These are phyloP conservation scores for Xylariaceae sp. DNA, from an alignment of 2,329 filamentous ascomycete genomes.

Conservation along the genomic window DNA sequence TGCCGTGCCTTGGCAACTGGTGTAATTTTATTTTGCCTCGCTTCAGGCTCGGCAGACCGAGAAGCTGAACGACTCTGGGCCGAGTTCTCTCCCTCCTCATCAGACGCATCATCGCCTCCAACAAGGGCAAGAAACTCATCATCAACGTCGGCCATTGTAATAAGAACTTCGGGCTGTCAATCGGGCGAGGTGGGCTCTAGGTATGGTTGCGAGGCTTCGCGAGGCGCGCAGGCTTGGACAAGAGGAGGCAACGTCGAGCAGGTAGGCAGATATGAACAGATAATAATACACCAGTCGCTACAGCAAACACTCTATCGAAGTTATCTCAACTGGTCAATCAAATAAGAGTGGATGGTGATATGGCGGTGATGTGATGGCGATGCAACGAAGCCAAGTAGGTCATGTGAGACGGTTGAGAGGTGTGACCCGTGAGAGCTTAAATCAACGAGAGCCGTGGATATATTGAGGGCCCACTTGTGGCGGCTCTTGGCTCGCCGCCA, in stretches of 20 bases:
- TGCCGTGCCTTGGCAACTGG: constrained; percentile 46
- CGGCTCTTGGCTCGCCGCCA: too few relatives aligned
- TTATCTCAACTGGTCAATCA: neutral
- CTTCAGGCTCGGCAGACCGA: constrained; percentile 44
- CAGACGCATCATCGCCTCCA: constrained; percentile 65
- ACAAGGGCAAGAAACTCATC: constrained; percentile 91
- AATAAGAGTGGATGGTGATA: neutral
- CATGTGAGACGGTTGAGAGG: neutral
- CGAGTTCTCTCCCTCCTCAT: constrained; percentile 51
- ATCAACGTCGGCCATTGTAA: constrained; percentile 79
- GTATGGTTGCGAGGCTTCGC: constrained; percentile 5
- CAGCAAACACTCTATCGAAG: neutral
- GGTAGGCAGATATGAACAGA: neutral
- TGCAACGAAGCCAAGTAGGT: neutral
- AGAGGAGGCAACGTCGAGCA: neutral
- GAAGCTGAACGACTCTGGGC: constrained; percentile 53
- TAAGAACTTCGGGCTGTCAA: neutral
- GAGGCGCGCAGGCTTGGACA: constrained; percentile 2
- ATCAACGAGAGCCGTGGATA: too few relatives aligned
- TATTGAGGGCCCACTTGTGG: too few relatives aligned
- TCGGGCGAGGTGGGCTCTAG: neutral
- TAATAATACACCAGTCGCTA: neutral
- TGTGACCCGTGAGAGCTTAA: too few relatives aligned
- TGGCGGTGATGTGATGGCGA: neutral
- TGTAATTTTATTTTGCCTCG: constrained; percentile 35